phyloP scores from a whole-genome alignment of 495 filamentous ascomycete genomes.

The Xylaria bambusicola region DNA sequence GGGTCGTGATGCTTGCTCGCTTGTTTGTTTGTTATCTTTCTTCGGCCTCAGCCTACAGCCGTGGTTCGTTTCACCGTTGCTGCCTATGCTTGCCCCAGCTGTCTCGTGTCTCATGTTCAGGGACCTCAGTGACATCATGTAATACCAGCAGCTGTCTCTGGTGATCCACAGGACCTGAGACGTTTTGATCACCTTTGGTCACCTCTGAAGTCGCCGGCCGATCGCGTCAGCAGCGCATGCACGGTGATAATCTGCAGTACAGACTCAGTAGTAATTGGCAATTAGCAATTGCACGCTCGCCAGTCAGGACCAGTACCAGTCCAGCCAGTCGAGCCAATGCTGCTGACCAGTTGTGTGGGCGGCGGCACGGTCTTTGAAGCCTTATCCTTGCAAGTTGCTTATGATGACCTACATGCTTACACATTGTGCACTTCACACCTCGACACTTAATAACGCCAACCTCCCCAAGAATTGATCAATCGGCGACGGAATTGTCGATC shows the following conservation, averaged over 20 bases:
- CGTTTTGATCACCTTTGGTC: neutral
- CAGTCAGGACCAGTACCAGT: neutral
- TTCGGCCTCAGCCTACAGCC: too few species aligned
- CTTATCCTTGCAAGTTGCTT: neutral
- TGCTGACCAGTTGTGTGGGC: too few species aligned
- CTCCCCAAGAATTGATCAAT: neutral
- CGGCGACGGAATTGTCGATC: neutral
- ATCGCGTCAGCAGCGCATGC: neutral
- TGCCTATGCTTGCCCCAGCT: neutral
- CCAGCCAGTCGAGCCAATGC: too few species aligned
- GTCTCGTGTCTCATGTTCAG: too few species aligned
- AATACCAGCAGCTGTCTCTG: neutral
- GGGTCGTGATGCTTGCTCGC: too few species aligned
- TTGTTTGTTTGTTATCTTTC: too few species aligned
- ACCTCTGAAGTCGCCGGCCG: neutral
- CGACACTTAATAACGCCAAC: neutral
- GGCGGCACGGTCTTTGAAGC: too few species aligned
- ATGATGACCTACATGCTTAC: too few species aligned
- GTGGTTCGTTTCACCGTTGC: neutral
- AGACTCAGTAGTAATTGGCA: neutral
- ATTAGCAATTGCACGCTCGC: neutral
- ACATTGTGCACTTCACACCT: too few species aligned
- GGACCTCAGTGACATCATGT: constrained; percentile 16
- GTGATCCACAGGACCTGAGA: neutral
- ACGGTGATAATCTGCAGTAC: too few species aligned